Conservation (phyloP, 768 basidiomycete genomes). For the Clitopilus hobsonii region DNA sequence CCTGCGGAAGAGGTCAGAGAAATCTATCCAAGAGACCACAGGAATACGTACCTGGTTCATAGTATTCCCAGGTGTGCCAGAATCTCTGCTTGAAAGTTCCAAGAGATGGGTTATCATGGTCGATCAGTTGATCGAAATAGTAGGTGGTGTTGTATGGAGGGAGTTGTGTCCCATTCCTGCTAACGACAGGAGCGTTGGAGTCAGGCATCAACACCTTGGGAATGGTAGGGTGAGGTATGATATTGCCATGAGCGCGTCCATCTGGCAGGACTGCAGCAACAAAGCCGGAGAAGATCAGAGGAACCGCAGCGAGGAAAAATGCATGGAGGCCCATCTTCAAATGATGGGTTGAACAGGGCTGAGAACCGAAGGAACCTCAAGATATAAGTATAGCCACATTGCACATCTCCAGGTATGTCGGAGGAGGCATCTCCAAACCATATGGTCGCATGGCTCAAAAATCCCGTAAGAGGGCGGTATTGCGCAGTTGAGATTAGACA, state of each 20-base stretch:
- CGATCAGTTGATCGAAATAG: slow-evolving; percentile 54
- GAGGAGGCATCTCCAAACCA: slow-evolving; percentile 8
- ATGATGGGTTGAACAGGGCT: background rate
- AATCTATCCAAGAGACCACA: too few species aligned
- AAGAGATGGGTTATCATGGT: slow-evolving; percentile 47
- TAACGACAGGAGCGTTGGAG: slow-evolving; percentile 30
- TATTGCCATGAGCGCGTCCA: slow-evolving; percentile 38
- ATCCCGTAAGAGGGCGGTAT: background rate
- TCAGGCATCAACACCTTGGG: slow-evolving; percentile 24
- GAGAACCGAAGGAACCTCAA: slow-evolving; percentile 1
- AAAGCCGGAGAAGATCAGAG: slow-evolving; percentile 15
- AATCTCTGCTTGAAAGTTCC: slow-evolving; percentile 78
- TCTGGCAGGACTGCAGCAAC: slow-evolving; percentile 23
- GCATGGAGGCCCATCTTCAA: slow-evolving; percentile 12
- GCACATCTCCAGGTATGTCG: background rate
- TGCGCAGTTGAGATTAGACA: slow-evolving; percentile 8
- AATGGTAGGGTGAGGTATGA: slow-evolving; percentile 32
- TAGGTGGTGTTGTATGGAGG: slow-evolving; percentile 45
- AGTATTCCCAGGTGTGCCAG: slow-evolving; percentile 68
- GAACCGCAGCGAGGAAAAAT: slow-evolving; percentile 14
- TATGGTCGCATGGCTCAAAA: slow-evolving; percentile 6
- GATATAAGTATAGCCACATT: background rate
- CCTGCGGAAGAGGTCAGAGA: slow-evolving; percentile 31
- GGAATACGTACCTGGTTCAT: slow-evolving; percentile 46
- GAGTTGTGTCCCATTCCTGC: slow-evolving; percentile 37